phyloP scores from a whole-genome alignment of 2,329 filamentous ascomycete species.

The Diaporthe caulivora region DNA sequence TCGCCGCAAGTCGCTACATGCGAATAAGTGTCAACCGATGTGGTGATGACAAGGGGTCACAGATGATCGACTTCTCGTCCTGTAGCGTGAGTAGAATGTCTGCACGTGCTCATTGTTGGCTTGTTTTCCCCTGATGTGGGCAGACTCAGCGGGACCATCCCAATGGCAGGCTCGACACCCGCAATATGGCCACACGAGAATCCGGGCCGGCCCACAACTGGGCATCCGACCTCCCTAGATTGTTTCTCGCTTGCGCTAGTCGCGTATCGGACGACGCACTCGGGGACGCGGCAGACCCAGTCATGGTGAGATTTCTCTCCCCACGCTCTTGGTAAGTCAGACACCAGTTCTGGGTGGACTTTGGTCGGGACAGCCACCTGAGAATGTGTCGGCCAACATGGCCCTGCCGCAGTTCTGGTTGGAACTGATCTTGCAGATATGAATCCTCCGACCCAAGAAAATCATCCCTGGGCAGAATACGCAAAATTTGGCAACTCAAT shows the following conservation, averaged over 20 bases:
- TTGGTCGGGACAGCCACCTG: background rate
- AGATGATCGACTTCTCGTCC: no score
- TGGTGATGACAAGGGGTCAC: background rate
- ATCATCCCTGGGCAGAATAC: background rate
- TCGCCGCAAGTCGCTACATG: background rate
- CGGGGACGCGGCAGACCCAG: background rate
- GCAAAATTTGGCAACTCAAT: background rate
- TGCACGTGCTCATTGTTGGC: background rate
- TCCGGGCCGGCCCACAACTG: conserved; percentile 10
- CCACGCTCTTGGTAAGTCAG: background rate
- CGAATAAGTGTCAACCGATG: background rate
- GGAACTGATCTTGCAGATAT: background rate
- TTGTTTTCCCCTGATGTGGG: background rate
- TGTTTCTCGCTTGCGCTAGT: background rate
- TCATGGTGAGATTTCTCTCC: background rate
- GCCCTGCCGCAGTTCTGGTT: background rate
- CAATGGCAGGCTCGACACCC: background rate
- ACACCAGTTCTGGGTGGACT: background rate
- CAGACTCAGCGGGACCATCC: background rate
- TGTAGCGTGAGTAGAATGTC: background rate
- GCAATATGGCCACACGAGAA: background rate
- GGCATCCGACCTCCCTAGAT: background rate
- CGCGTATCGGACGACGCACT: background rate
- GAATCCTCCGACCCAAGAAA: background rate
- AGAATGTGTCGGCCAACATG: background rate